Evolutionary conservation across 305 asterid genomes (phyloP).

Genomic region (Solanum hybrid): DNA sequence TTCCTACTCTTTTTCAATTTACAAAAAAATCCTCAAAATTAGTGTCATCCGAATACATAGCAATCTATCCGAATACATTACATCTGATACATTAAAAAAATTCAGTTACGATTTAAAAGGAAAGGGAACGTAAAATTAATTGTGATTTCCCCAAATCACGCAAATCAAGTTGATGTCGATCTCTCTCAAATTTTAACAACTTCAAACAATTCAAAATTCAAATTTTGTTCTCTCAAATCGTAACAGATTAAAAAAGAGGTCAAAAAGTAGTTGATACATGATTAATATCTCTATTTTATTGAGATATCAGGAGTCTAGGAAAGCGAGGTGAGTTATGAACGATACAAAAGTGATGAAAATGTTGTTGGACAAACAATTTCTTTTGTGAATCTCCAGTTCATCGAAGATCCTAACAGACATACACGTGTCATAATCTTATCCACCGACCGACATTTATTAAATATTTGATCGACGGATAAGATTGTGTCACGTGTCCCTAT

Average conservation of each 20-base stretch:
- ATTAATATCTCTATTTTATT: neutral
- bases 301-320: neutral
- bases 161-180: neutral
- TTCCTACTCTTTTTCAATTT: neutral
- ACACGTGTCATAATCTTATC: too few species aligned
- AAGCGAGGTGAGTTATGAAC: neutral
- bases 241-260: too few species aligned
- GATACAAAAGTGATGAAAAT: neutral
- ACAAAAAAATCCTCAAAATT: too few species aligned
- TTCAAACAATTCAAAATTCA: neutral
- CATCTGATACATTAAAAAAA: neutral
- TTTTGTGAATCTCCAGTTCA: neutral
- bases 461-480: too few species aligned
- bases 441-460: too few species aligned
- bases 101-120: too few species aligned
- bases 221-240: too few species aligned
- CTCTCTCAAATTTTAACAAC: neutral
- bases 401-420: neutral
- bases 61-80: neutral
- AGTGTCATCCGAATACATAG: neutral
- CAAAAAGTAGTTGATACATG: neutral
- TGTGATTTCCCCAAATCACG: neutral
- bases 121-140: too few species aligned
- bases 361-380: neutral
- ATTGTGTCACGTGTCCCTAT: too few species aligned